phyloP scores from a whole-genome alignment of 306 rosid species.

The Luffa aegyptiaca region DNA sequence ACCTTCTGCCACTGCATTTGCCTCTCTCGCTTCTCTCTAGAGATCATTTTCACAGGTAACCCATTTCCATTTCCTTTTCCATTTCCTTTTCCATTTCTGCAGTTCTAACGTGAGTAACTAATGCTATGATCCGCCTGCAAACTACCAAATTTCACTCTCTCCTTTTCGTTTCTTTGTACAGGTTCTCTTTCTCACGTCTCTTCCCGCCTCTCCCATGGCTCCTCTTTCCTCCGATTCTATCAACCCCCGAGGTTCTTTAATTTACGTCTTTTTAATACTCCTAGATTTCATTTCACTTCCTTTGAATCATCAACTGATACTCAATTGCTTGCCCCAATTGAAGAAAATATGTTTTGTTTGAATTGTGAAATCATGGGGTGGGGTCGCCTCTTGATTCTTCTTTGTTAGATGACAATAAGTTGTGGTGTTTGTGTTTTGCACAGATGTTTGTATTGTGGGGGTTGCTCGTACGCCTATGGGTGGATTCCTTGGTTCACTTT shows the following conservation, averaged over 20 bases:
- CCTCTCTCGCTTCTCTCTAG: background rate
- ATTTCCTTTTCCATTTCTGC: background rate
- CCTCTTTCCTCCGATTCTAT: slow-evolving; percentile 25
- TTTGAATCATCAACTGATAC: too few species aligned
- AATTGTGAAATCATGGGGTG: background rate
- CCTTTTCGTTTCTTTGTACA: background rate
- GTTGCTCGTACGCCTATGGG: slow-evolving; percentile 89
- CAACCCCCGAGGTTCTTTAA: slow-evolving; percentile 51
- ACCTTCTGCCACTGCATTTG: background rate
- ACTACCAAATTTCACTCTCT: background rate
- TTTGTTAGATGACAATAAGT: background rate
- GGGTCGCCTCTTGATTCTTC: background rate
- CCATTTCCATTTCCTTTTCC: background rate
- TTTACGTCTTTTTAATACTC: background rate
- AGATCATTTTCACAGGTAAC: background rate
- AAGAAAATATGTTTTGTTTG: background rate
- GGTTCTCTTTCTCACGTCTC: background rate
- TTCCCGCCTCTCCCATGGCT: slow-evolving; percentile 36
- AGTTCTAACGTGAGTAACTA: background rate
- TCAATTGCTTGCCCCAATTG: too few species aligned
- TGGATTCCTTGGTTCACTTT: slow-evolving; percentile 68
- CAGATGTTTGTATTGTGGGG: slow-evolving; percentile 94
- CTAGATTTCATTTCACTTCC: too few species aligned
- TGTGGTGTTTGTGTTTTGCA: background rate
- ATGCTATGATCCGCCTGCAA: background rate